phyloP scores from a whole-genome alignment of 331 rosid genomes.

The Acacia pycnantha region DNA sequence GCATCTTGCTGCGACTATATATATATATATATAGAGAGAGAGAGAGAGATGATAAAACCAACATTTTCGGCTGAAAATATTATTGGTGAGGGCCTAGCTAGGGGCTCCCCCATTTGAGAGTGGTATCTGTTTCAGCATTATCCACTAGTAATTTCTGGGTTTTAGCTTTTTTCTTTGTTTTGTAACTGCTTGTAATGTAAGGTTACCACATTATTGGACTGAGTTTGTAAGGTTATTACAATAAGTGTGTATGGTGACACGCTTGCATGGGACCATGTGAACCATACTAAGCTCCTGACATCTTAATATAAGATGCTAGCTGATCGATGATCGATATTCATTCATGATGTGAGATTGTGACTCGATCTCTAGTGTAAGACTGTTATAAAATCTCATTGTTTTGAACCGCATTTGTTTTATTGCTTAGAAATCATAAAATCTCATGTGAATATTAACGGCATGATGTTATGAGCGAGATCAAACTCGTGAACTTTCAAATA shows the following conservation, averaged over 20 bases:
- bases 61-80: constrained; percentile 20
- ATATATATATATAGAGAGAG: not conserved
- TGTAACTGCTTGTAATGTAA: not conserved
- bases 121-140: constrained; percentile 1
- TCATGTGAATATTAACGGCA: no score
- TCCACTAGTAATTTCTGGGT: not conserved
- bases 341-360: not conserved
- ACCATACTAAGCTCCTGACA: no score
- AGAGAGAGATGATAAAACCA: not conserved
- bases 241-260: no score
- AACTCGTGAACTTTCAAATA: no score
- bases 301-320: no score
- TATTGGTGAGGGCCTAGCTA: not conserved
- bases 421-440: not conserved
- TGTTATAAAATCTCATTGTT: not conserved
- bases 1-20: constrained; percentile 21
- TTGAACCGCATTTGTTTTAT: not conserved
- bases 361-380: no score
- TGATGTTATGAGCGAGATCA: no score
- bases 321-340: no score
- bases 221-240: not conserved
- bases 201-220: not conserved
- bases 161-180: not conserved
- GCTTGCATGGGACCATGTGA: no score
- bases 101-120: not conserved